Conservation (phyloP, 345 rosid species). For the Brassica juncea region DNA sequence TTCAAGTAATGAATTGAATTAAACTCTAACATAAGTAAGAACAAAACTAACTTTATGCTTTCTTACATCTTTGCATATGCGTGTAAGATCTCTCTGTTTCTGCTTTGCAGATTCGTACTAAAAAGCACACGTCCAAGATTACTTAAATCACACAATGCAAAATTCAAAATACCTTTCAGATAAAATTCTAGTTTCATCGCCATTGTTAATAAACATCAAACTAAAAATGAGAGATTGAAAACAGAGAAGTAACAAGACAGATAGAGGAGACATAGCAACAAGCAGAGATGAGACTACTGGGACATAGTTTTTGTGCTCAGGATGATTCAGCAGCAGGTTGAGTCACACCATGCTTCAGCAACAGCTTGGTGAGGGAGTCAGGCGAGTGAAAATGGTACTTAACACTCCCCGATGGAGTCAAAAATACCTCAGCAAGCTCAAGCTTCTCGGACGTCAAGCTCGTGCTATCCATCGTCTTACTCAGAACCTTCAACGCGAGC, state of each 20-base stretch:
- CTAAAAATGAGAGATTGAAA: constrained; percentile 7
- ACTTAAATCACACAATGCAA: neutral
- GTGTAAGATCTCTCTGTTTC: neutral
- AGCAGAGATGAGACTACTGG: neutral
- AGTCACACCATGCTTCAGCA: constrained; percentile 76
- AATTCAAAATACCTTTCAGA: constrained; percentile 2
- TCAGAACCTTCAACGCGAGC: constrained; percentile 88
- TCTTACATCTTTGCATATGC: neutral
- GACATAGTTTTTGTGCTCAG: constrained; percentile 27
- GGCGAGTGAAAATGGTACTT: constrained; percentile 89
- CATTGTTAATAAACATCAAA: constrained; percentile 14
- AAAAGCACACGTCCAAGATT: neutral
- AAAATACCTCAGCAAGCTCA: constrained; percentile 83
- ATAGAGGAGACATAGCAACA: neutral
- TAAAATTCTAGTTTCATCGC: constrained; percentile 22
- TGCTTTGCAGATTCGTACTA: neutral
- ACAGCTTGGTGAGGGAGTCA: constrained; percentile 70
- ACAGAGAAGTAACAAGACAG: constrained; percentile 26
- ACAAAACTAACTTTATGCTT: neutral
- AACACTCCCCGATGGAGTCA: constrained; percentile 73
- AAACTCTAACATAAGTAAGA: neutral
- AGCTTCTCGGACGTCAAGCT: constrained; percentile 94
- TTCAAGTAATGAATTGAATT: constrained; percentile 4
- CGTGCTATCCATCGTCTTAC: constrained; percentile 98
- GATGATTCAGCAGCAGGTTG: constrained; percentile 75